These are phyloP conservation scores for Apiotrichum gamsii DNA, from an alignment of 1,284 basidiomycete genomes.

Conservation along the genomic window DNA sequence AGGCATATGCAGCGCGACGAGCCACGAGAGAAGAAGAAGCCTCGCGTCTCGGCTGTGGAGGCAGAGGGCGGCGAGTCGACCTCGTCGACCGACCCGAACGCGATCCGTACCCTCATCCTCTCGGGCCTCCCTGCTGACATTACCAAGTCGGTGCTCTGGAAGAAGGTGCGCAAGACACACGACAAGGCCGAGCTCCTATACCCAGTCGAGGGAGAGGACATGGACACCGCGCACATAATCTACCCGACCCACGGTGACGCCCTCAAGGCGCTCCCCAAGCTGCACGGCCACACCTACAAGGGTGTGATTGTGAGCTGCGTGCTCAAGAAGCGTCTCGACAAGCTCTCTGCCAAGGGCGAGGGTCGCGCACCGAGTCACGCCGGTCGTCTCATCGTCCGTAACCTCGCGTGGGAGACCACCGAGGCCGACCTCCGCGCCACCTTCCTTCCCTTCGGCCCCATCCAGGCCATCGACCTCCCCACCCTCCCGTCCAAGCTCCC, in stretches of 20 bases:
- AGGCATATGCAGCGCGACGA: neutral
- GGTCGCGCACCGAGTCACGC: slow-evolving; percentile 52
- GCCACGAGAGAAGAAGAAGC: slow-evolving; percentile 17
- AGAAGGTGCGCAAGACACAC: slow-evolving; percentile 70
- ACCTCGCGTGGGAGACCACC: slow-evolving; percentile 72
- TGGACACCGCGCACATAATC: slow-evolving; percentile 62
- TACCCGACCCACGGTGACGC: slow-evolving; percentile 70
- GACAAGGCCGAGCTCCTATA: slow-evolving; percentile 59
- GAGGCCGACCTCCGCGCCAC: slow-evolving; percentile 79
- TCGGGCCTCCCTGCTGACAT: slow-evolving; percentile 64
- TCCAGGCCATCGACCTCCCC: slow-evolving; percentile 80
- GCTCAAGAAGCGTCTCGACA: slow-evolving; percentile 80
- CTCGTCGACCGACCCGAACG: slow-evolving; percentile 56
- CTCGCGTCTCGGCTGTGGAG: slow-evolving; percentile 9
- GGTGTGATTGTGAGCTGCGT: slow-evolving; percentile 78
- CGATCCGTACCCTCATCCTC: slow-evolving; percentile 72
- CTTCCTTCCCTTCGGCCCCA: slow-evolving; percentile 83
- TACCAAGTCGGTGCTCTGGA: slow-evolving; percentile 74
- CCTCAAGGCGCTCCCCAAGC: slow-evolving; percentile 65
- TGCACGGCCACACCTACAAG: slow-evolving; percentile 93
- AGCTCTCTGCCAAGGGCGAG: slow-evolving; percentile 49
- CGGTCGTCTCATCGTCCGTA: slow-evolving; percentile 84
- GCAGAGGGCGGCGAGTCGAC: neutral
- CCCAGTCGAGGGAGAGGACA: slow-evolving; percentile 54
- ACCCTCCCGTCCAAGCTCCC: slow-evolving; percentile 50